These are phyloP conservation scores for Cydonia oblonga DNA, from an alignment of 331 rosid species.

Conservation along the genomic window DNA sequence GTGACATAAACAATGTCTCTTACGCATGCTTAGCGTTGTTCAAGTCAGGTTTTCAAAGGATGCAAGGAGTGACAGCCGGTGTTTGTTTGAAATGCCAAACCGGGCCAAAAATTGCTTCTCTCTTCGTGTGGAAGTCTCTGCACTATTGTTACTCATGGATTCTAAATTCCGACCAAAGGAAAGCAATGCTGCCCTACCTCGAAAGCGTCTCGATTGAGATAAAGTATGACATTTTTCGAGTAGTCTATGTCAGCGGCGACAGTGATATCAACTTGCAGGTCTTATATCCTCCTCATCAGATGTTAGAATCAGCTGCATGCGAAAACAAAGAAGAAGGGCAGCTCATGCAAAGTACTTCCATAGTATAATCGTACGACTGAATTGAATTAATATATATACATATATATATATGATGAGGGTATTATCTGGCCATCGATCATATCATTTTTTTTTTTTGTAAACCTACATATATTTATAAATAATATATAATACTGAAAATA, in stretches of 20 bases:
- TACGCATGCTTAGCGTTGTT: conserved; percentile 50
- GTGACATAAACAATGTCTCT: conserved; percentile 38
- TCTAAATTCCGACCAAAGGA: conserved; percentile 34
- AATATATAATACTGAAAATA: neutral
- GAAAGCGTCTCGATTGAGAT: conserved; percentile 41
- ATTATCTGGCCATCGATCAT: neutral
- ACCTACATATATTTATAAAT: neutral
- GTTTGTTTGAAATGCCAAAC: conserved; percentile 55
- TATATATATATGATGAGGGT: neutral
- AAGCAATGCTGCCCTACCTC: conserved; percentile 46
- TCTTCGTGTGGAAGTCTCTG: conserved; percentile 66
- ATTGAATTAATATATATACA: neutral
- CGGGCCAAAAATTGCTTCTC: conserved; percentile 33
- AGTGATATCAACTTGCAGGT: conserved; percentile 19
- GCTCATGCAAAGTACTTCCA: conserved; percentile 24
- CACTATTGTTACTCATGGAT: conserved; percentile 65
- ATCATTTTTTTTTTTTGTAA: neutral
- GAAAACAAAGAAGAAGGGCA: conserved; percentile 29
- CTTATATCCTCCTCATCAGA: conserved; percentile 23
- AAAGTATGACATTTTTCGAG: conserved; percentile 67
- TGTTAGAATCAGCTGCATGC: conserved; percentile 27
- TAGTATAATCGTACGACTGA: neutral
- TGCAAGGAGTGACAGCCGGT: conserved; percentile 49
- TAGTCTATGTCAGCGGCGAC: conserved; percentile 46
- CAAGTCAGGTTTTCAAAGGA: conserved; percentile 35